Conservation (phyloP, 345 rosid species). For the Noccaea bulbosa region DNA sequence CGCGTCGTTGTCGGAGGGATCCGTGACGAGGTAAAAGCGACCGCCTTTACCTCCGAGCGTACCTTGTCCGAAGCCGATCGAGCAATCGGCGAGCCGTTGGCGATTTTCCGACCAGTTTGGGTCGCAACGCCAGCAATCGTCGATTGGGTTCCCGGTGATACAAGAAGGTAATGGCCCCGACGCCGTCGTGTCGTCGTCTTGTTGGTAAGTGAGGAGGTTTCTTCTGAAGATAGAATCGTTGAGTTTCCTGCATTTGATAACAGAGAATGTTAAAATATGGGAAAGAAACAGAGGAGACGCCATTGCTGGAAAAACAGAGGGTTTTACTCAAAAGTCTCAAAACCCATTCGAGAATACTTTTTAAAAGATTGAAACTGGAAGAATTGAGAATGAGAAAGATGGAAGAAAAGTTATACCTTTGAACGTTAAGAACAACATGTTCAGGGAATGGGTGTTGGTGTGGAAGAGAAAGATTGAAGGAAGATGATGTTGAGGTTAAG, state of each 20-base stretch:
- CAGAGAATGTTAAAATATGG: not conserved
- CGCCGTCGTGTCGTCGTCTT: constrained; percentile 41
- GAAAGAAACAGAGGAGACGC: constrained; percentile 27
- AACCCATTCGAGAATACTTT: not conserved
- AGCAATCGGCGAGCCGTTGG: constrained; percentile 75
- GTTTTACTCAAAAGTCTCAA: not conserved
- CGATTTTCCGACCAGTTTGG: constrained; percentile 72
- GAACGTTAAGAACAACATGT: constrained; percentile 53
- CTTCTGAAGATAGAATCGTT: constrained; percentile 53
- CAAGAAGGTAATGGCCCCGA: constrained; percentile 44
- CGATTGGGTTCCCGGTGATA: constrained; percentile 76
- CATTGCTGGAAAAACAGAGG: constrained; percentile 21
- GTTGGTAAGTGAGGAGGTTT: constrained; percentile 35
- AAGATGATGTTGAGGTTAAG: constrained; percentile 17
- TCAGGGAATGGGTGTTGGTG: constrained; percentile 73
- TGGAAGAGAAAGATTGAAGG: constrained; percentile 54
- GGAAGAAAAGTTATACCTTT: constrained; percentile 45
- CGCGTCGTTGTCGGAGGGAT: constrained; percentile 80
- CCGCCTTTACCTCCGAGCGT: constrained; percentile 86
- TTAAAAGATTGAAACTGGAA: not conserved
- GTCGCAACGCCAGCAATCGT: constrained; percentile 89
- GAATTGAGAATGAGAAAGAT: constrained; percentile 21
- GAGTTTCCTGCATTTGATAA: constrained; percentile 46
- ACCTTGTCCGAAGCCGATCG: constrained; percentile 75
- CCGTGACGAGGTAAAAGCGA: constrained; percentile 79